Percentiles rank a stretch among this genome's conserved stretches.
Conservation (phyloP, 2,329 filamentous ascomycete genomes). For the Colletotrichum noveboracense region DNA sequence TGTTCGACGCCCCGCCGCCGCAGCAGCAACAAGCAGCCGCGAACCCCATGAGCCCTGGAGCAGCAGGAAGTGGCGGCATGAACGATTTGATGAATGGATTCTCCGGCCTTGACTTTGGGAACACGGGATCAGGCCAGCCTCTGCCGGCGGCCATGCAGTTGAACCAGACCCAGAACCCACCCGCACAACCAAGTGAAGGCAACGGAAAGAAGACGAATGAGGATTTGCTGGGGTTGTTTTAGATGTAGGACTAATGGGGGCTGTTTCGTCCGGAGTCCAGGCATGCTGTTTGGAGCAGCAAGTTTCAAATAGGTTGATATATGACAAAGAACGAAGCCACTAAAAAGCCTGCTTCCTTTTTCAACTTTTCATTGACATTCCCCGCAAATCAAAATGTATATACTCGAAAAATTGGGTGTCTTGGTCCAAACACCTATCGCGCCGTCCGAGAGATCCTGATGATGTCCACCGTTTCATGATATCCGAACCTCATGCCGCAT, state of each 20-base stretch:
- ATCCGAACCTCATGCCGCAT: neutral
- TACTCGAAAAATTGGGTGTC: neutral
- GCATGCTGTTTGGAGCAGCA: slow-evolving; percentile 19
- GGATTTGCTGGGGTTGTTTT: slow-evolving; percentile 58
- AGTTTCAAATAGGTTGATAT: slow-evolving; percentile 18
- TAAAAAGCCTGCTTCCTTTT: slow-evolving; percentile 19
- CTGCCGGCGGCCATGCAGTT: slow-evolving; percentile 68
- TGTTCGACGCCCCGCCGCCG: slow-evolving; percentile 71
- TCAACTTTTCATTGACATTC: neutral
- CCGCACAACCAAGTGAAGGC: slow-evolving; percentile 36
- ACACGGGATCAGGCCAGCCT: slow-evolving; percentile 58
- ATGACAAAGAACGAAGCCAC: slow-evolving; percentile 21
- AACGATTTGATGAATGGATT: slow-evolving; percentile 93
- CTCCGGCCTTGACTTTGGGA: slow-evolving; percentile 77
- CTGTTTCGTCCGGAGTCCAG: slow-evolving; percentile 13
- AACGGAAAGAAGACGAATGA: slow-evolving; percentile 64
- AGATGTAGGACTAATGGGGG: slow-evolving; percentile 24
- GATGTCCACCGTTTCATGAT: neutral
- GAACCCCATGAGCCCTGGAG: slow-evolving; percentile 20
- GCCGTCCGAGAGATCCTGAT: neutral
- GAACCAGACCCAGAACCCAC: slow-evolving; percentile 33
- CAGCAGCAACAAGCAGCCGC: slow-evolving; percentile 46
- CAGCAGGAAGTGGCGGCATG: slow-evolving; percentile 62
- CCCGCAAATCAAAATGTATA: neutral
- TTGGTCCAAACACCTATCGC: slow-evolving; percentile 1